Evolutionary conservation across 257 asterid species (phyloP).

Genomic region (Fraxinus cuspidata): DNA sequence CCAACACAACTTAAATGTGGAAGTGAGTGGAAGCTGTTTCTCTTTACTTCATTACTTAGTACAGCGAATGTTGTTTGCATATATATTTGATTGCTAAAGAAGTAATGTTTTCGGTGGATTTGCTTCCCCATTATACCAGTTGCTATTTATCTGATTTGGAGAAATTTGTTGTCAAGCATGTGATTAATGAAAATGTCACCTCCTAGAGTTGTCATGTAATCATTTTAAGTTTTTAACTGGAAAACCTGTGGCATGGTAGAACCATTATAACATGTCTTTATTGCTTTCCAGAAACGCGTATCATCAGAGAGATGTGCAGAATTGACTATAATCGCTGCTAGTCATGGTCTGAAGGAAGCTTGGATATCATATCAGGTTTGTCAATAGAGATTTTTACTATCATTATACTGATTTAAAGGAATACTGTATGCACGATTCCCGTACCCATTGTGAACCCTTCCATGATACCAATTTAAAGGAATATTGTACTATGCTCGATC

Average conservation of each 20-base stretch:
- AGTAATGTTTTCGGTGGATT: not conserved
- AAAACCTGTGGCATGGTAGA: conserved; percentile 18
- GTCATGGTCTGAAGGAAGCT: conserved; percentile 94
- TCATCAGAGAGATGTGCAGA: conserved; percentile 96
- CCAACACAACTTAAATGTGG: not conserved
- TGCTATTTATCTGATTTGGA: not conserved
- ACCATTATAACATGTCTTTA: not conserved
- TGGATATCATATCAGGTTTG: conserved; percentile 96
- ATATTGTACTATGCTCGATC: not conserved
- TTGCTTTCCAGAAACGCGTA: conserved; percentile 67
- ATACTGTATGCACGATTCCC: not conserved
- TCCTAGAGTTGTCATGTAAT: conserved; percentile 1
- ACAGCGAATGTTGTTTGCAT: not conserved
- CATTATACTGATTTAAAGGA: not conserved
- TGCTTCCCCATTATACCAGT: not conserved
- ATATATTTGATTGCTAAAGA: not conserved
- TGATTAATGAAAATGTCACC: not conserved
- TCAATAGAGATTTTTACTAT: conserved; percentile 13
- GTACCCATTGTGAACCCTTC: not conserved
- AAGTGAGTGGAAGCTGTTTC: not conserved
- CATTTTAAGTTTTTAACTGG: conserved; percentile 5
- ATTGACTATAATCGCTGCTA: conserved; percentile 88
- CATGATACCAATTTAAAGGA: not conserved
- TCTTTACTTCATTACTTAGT: not conserved
- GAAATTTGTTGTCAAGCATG: conserved; percentile 2